Conservation (phyloP, 2,329 filamentous ascomycete genomes). For the Diaporthe vaccinii region DNA sequence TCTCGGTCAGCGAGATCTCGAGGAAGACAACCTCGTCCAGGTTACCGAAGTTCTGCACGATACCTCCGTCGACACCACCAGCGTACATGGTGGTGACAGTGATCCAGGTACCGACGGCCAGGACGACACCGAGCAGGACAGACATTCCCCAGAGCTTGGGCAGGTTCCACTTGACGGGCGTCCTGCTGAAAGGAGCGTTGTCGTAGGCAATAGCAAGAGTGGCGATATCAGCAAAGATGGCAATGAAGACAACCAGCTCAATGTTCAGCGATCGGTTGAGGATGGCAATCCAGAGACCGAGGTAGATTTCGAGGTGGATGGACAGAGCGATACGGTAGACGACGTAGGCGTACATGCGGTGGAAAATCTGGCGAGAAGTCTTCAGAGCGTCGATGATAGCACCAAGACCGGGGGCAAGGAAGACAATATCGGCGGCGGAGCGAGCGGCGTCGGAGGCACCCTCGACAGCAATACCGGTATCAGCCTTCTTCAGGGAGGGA, state of each 20-base stretch:
- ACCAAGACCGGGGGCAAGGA: constrained; percentile 90
- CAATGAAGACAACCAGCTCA: constrained; percentile 91
- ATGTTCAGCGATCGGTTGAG: constrained; percentile 88
- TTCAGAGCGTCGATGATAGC: constrained; percentile 94
- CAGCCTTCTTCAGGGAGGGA: constrained; percentile 93
- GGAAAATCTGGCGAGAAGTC: constrained; percentile 94
- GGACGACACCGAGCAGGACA: constrained; percentile 82
- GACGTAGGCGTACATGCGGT: constrained; percentile 97
- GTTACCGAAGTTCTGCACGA: constrained; percentile 90
- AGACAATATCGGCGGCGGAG: constrained; percentile 93
- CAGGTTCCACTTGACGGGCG: constrained; percentile 94
- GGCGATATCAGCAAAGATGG: constrained; percentile 93
- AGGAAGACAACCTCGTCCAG: constrained; percentile 89
- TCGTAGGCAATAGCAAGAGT: constrained; percentile 95
- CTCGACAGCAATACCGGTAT: constrained; percentile 95
- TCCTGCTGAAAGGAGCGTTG: constrained; percentile 88
- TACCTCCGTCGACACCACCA: constrained; percentile 78
- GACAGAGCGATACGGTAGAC: constrained; percentile 95
- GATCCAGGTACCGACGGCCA: constrained; percentile 89
- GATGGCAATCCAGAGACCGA: constrained; percentile 92
- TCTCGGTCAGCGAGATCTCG: constrained; percentile 90
- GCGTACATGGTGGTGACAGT: constrained; percentile 88
- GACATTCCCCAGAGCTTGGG: constrained; percentile 96
- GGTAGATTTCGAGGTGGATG: constrained; percentile 90
- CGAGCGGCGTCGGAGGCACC: constrained; percentile 92